These are phyloP conservation scores for Tuber umbilicatum DNA, from an alignment of 495 filamentous ascomycete genomes.

Conservation along the genomic window DNA sequence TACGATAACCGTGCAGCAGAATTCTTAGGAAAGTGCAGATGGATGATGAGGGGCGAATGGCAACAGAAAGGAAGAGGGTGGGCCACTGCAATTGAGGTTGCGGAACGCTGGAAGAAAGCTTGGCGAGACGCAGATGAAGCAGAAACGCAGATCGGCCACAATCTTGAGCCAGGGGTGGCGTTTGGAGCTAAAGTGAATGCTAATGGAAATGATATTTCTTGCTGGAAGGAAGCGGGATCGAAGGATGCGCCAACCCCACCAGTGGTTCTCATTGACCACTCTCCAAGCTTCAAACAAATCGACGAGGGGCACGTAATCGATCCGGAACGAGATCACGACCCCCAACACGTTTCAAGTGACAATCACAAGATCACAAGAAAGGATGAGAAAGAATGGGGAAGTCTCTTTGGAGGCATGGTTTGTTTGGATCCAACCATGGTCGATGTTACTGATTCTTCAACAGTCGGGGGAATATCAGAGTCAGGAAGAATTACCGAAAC, in stretches of 20 bases:
- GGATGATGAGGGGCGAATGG: conserved; percentile 38
- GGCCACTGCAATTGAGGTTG: conserved; percentile 32
- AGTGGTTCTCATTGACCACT: background rate
- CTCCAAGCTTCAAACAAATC: background rate
- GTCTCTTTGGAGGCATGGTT: background rate
- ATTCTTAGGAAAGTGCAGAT: conserved; percentile 17
- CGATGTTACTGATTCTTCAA: background rate
- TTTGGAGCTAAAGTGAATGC: background rate
- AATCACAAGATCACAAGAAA: background rate
- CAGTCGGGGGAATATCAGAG: background rate
- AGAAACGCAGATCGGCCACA: background rate
- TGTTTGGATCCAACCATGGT: background rate
- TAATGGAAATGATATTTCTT: background rate
- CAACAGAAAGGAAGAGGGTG: conserved; percentile 34
- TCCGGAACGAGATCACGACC: background rate
- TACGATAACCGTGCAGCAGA: conserved; percentile 2
- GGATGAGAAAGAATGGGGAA: background rate
- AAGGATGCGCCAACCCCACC: background rate
- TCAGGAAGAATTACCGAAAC: background rate
- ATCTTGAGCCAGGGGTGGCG: background rate
- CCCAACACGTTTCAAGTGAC: background rate
- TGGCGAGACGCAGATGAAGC: conserved; percentile 23
- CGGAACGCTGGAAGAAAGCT: conserved; percentile 21
- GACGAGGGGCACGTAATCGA: background rate
- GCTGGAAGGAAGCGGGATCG: background rate